Conservation (phyloP, 768 basidiomycete genomes). For the Podaxis sp. region DNA sequence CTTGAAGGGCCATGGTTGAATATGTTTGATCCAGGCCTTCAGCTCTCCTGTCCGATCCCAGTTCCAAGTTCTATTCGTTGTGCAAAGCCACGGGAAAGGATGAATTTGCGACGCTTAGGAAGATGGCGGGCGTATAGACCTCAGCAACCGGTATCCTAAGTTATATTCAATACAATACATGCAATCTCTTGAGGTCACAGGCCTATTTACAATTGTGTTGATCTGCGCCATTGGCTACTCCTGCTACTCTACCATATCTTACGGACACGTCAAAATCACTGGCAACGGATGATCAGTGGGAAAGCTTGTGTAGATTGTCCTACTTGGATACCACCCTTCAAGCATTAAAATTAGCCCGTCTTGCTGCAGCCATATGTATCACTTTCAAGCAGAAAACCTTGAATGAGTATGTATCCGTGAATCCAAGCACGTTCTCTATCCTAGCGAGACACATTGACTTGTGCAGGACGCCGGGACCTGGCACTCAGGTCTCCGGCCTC, state of each 20-base stretch:
- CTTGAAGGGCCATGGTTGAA: background rate
- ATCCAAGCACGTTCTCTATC: background rate
- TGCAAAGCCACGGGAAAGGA: constrained; percentile 75
- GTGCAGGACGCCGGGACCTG: background rate
- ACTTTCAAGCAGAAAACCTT: background rate
- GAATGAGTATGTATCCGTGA: background rate
- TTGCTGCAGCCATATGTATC: too few species aligned
- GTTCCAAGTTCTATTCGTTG: constrained; percentile 63
- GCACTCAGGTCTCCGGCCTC: background rate
- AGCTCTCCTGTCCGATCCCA: constrained; percentile 50
- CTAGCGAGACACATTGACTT: background rate
- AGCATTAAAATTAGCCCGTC: background rate
- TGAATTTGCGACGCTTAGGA: constrained; percentile 68
- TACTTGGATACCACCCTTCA: background rate
- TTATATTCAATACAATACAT: background rate
- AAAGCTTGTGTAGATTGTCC: background rate
- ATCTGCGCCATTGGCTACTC: background rate
- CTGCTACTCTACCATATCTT: background rate
- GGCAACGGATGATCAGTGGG: constrained; percentile 12
- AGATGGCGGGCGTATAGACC: constrained; percentile 52
- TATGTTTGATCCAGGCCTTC: constrained; percentile 39
- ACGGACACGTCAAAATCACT: constrained; percentile 9
- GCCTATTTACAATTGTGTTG: background rate
- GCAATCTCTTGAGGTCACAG: background rate
- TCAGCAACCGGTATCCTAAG: constrained; percentile 7